A percentile compares a stretch with the other conserved stretches of the same genome.
Conservation (phyloP, 108 stramenopile species). For the Aurantiochytrium sp. region DNA sequence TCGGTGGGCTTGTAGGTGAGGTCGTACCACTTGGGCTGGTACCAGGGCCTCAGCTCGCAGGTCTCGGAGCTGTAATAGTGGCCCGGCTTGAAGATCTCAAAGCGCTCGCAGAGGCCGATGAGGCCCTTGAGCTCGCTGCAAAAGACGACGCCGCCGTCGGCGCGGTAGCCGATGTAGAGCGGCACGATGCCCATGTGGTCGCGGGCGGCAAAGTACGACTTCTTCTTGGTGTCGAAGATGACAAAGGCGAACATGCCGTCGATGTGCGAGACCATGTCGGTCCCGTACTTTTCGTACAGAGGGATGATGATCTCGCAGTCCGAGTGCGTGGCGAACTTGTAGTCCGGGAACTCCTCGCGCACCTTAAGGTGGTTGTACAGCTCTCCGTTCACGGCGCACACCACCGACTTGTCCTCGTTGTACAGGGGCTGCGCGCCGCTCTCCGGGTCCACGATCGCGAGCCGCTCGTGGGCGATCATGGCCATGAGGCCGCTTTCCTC, state of each 20-base stretch:
- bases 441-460: conserved; percentile 97
- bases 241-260: conserved; percentile 96
- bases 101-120: conserved; percentile 68
- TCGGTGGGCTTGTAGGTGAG: conserved; percentile 27
- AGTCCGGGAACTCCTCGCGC: conserved; percentile 57
- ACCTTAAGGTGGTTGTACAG: conserved; percentile 98
- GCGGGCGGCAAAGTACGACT: conserved; percentile 78
- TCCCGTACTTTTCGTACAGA: conserved; percentile 75
- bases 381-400: conserved; percentile 94
- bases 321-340: conserved; percentile 68
- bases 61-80: conserved; percentile 80
- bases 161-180: conserved; percentile 89
- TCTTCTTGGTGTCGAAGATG: conserved; percentile 75
- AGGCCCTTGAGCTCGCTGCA: conserved; percentile 90
- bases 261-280: conserved; percentile 56
- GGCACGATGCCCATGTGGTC: conserved; percentile 97
- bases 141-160: conserved; percentile 85
- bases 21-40: conserved; percentile 72
- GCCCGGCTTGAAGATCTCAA: conserved; percentile 91
- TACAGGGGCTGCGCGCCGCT: conserved; percentile 87
- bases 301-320: conserved; percentile 95
- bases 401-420: conserved; percentile 62
- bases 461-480: conserved; percentile 88
- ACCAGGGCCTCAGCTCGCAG: conserved; percentile 81
- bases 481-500: conserved; percentile 46